Conservation (phyloP, 306 rosid genomes). For the Arachis hypogaea region DNA sequence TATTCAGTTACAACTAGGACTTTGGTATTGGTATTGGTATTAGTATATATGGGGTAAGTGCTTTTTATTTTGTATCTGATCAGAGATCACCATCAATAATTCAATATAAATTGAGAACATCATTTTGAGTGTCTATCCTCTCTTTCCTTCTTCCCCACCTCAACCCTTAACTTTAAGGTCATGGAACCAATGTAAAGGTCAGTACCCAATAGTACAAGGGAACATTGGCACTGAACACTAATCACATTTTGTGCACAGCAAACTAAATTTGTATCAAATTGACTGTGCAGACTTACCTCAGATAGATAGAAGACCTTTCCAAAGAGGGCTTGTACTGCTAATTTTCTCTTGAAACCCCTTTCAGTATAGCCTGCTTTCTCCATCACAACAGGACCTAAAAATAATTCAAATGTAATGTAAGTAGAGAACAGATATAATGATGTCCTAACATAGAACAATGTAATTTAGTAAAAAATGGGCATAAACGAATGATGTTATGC, state of each 20-base stretch:
- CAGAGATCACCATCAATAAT: not conserved
- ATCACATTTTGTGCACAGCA: constrained; percentile 1
- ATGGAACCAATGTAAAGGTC: constrained; percentile 23
- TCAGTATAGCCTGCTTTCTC: constrained; percentile 83
- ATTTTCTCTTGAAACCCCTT: constrained; percentile 94
- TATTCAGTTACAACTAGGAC: not conserved
- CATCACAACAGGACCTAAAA: constrained; percentile 93
- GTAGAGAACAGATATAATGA: constrained; percentile 30
- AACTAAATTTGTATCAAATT: constrained; percentile 9
- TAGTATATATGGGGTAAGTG: not conserved
- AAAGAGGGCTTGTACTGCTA: constrained; percentile 88
- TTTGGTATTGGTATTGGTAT: not conserved
- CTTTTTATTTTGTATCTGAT: not conserved
- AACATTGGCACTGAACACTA: constrained; percentile 7
- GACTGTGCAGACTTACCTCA: constrained; percentile 60
- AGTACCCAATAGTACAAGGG: not conserved
- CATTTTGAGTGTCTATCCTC: not conserved
- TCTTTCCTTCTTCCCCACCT: not conserved
- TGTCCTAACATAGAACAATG: constrained; percentile 16
- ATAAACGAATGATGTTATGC: constrained; percentile 11
- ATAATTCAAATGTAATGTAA: constrained; percentile 34
- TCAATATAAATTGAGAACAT: not conserved
- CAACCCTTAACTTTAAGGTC: not conserved
- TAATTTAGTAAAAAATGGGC: constrained; percentile 24
- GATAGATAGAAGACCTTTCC: constrained; percentile 94